Evolutionary conservation across 2,329 filamentous ascomycete genomes (phyloP).

Genomic region (Stachybotrys elegans): DNA sequence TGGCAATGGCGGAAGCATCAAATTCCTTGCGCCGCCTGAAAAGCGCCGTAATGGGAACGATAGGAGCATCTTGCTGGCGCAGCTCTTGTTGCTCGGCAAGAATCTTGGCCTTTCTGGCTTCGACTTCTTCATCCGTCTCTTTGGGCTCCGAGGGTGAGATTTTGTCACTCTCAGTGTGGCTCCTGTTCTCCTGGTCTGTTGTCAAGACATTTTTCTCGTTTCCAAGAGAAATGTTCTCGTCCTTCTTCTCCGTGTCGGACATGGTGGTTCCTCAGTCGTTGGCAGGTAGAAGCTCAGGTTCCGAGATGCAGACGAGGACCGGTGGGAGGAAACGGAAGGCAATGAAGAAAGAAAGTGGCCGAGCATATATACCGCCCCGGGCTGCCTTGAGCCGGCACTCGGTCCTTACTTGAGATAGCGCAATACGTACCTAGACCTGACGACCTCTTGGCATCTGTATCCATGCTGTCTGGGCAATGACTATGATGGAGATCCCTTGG

Average conservation of each 20-base stretch:
- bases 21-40: slow-evolving; percentile 4
- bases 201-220: neutral
- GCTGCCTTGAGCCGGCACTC: no score
- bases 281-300: neutral
- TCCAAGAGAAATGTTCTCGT: neutral
- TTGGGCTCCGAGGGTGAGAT: neutral
- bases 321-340: neutral
- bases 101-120: neutral
- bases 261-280: no score
- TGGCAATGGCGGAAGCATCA: slow-evolving; percentile 18
- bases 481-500: no score
- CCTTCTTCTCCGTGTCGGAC: neutral
- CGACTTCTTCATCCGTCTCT: neutral
- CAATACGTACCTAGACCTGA: no score
- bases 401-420: no score
- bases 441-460: no score
- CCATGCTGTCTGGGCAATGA: no score
- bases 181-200: neutral
- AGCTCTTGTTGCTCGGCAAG: neutral
- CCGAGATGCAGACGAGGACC: neutral
- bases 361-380: no score
- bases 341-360: no score
- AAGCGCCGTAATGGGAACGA: neutral
- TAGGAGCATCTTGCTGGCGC: slow-evolving; percentile 1
- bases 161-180: neutral